These are phyloP conservation scores for Thermoascus crustaceus DNA, from an alignment of 2,329 filamentous ascomycete genomes.

Conservation along the genomic window DNA sequence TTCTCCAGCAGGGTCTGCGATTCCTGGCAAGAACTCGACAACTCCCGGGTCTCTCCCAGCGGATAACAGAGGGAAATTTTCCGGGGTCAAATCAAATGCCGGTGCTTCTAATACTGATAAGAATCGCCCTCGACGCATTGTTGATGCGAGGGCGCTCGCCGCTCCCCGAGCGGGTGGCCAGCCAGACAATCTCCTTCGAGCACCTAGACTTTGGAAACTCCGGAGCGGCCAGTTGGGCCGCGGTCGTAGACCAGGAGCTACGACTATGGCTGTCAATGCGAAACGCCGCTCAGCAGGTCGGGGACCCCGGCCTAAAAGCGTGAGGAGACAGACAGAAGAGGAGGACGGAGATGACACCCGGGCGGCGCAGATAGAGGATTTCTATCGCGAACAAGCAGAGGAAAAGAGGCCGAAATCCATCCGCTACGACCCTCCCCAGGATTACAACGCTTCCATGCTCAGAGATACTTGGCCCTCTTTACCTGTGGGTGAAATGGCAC, in stretches of 20 bases:
- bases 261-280: neutral
- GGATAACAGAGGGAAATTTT: neutral
- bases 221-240: slow-evolving; percentile 12
- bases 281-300: slow-evolving; percentile 7
- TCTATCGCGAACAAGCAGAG: slow-evolving; percentile 22
- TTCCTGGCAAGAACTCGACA: neutral
- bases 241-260: slow-evolving; percentile 15
- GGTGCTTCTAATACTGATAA: slow-evolving; percentile 12
- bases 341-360: slow-evolving; percentile 17
- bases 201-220: slow-evolving; percentile 17
- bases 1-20: neutral
- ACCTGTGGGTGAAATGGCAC: slow-evolving; percentile 21
- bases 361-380: slow-evolving; percentile 20
- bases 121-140: slow-evolving; percentile 18
- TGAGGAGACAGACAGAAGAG: slow-evolving; percentile 11
- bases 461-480: slow-evolving; percentile 34
- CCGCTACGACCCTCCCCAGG: slow-evolving; percentile 25
- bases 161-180: slow-evolving; percentile 20
- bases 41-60: neutral
- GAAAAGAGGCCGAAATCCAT: slow-evolving; percentile 23
- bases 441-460: slow-evolving; percentile 23
- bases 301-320: slow-evolving; percentile 5
- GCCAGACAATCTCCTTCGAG: slow-evolving; percentile 24
- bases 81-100: slow-evolving; percentile 11
- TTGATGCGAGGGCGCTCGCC: slow-evolving; percentile 32